Conservation (phyloP, 106 monocot species). For the Chionographis japonica region DNA sequence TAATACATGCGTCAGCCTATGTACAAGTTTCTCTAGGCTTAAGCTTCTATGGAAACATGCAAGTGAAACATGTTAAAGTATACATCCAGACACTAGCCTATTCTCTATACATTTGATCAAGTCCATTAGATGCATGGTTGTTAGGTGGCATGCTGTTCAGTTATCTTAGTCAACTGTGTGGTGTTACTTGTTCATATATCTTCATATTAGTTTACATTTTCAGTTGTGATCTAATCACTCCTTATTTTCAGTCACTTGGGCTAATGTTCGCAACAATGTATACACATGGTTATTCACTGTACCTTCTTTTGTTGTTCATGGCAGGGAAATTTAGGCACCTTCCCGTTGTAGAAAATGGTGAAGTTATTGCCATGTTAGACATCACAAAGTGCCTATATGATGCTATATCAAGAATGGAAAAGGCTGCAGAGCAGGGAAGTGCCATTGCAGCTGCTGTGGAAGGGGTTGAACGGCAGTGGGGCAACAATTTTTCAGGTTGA, state of each 20-base stretch:
- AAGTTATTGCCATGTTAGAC: constrained; percentile 91
- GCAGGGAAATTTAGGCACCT: constrained; percentile 97
- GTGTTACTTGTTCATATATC: not conserved
- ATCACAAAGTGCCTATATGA: constrained; percentile 96
- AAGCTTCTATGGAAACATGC: too few species aligned
- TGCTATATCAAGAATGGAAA: constrained; percentile 98
- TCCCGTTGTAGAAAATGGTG: constrained; percentile 95
- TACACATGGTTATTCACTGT: too few species aligned
- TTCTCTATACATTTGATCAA: too few species aligned
- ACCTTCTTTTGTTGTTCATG: not conserved
- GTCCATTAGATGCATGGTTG: too few species aligned
- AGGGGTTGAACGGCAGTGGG: constrained; percentile 81
- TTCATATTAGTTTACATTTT: too few species aligned
- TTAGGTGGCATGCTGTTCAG: too few species aligned
- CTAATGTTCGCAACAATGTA: not conserved
- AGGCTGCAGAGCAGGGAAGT: constrained; percentile 90
- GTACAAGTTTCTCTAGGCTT: too few species aligned
- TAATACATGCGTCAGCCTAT: too few species aligned
- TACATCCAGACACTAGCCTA: too few species aligned
- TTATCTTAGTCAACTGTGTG: not conserved
- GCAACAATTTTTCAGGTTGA: constrained; percentile 64
- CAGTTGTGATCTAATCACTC: not conserved
- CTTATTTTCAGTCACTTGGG: not conserved
- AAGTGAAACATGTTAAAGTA: too few species aligned
- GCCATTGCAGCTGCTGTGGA: constrained; percentile 91